Percentiles rank a stretch among this genome's conserved stretches.
phyloP scores from a whole-genome alignment of 306 rosid species.

The Acacia confusa region DNA sequence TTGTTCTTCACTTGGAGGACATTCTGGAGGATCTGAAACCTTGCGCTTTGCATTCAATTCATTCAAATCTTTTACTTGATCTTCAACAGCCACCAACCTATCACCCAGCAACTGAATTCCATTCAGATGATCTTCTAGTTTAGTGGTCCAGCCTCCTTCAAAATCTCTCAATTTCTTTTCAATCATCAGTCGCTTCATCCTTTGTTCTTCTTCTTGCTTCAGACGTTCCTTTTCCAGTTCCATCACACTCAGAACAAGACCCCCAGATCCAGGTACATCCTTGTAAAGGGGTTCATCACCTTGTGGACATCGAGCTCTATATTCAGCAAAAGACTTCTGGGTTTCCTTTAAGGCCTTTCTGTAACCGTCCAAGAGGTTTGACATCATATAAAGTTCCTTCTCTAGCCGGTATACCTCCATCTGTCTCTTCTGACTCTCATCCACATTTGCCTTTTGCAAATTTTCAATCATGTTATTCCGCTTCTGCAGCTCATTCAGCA shows the following conservation, averaged over 20 bases:
- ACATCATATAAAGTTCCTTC: slow-evolving; percentile 77
- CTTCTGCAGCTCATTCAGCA: slow-evolving; percentile 67
- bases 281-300: slow-evolving; percentile 81
- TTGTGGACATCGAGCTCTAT: slow-evolving; percentile 58
- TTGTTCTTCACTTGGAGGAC: slow-evolving; percentile 39
- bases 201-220: slow-evolving; percentile 87
- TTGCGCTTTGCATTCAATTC: slow-evolving; percentile 45
- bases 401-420: slow-evolving; percentile 64
- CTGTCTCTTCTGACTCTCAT: slow-evolving; percentile 70
- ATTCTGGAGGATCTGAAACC: slow-evolving; percentile 41
- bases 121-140: slow-evolving; percentile 41
- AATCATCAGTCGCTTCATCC: slow-evolving; percentile 36
- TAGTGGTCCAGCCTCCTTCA: slow-evolving; percentile 48
- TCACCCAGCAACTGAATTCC: slow-evolving; percentile 39
- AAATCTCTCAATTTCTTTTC: slow-evolving; percentile 54
- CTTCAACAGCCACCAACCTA: slow-evolving; percentile 51
- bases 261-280: slow-evolving; percentile 90
- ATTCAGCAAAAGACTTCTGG: slow-evolving; percentile 61
- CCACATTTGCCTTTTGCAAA: slow-evolving; percentile 61
- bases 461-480: slow-evolving; percentile 56
- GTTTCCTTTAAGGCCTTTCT: slow-evolving; percentile 79
- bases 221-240: slow-evolving; percentile 74
- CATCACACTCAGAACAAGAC: slow-evolving; percentile 75
- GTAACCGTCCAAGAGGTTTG: slow-evolving; percentile 67
- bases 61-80: slow-evolving; percentile 47